These are phyloP conservation scores for Aspergillus caelatus DNA, from an alignment of 2,329 filamentous ascomycete genomes.

Conservation along the genomic window DNA sequence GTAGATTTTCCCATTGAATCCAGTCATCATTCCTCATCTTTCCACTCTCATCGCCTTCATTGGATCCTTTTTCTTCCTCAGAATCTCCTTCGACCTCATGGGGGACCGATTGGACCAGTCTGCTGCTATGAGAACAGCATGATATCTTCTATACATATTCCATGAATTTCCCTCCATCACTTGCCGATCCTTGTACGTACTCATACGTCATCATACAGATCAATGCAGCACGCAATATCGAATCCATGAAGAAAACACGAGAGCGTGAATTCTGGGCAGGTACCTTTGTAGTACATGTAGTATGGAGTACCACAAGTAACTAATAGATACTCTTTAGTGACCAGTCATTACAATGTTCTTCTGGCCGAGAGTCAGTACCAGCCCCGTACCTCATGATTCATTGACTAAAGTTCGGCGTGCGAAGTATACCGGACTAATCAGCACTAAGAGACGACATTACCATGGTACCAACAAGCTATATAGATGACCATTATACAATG, in stretches of 20 bases:
- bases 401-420: neutral
- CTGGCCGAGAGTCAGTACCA: neutral
- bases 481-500: neutral
- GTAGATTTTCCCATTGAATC: neutral
- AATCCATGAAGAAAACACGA: neutral
- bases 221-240: neutral
- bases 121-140: neutral
- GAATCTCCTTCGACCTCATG: neutral
- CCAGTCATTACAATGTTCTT: neutral
- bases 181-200: neutral
- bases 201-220: conserved; percentile 1
- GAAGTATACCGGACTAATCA: neutral
- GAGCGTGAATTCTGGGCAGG: neutral
- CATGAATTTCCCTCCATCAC: neutral
- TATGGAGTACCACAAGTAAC: neutral
- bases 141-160: conserved; percentile 5
- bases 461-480: neutral
- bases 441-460: neutral
- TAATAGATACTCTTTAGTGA: neutral
- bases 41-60: neutral
- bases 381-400: neutral
- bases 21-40: neutral
- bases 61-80: neutral
- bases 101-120: neutral
- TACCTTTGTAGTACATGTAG: neutral